Conservation (phyloP, 768 basidiomycete genomes). For the Solioccasus polychromus region DNA sequence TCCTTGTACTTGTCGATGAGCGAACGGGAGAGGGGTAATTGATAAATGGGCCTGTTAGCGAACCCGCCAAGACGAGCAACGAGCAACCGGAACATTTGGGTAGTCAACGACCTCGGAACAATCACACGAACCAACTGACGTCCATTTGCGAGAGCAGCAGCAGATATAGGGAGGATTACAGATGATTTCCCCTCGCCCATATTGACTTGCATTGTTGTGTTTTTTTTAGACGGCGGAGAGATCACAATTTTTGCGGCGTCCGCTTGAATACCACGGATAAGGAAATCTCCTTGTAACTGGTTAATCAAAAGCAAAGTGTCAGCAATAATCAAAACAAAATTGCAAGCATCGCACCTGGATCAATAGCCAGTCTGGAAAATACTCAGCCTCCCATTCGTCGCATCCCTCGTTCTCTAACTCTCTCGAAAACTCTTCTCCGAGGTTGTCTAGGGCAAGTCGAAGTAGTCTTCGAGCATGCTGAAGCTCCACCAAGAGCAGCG, state of each 20-base stretch:
- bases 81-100: constrained; percentile 46
- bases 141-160: constrained; percentile 40
- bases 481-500: not conserved
- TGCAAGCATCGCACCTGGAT: not conserved
- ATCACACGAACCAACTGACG: constrained; percentile 42
- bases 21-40: constrained; percentile 45
- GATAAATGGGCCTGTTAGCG: constrained; percentile 42
- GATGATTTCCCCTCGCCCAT: constrained; percentile 31
- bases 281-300: not conserved
- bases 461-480: not conserved
- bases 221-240: constrained; percentile 30
- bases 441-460: not conserved
- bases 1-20: constrained; percentile 14
- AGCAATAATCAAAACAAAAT: not conserved
- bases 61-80: constrained; percentile 18
- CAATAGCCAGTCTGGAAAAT: not conserved
- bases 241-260: constrained; percentile 33
- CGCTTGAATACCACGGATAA: not conserved
- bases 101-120: constrained; percentile 41
- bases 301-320: not conserved
- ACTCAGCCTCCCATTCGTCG: not conserved
- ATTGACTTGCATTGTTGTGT: constrained; percentile 39
- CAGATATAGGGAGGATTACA: constrained; percentile 43
- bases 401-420: not conserved
- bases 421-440: not conserved